These are phyloP conservation scores for Quercus lobata DNA, from an alignment of 331 rosid genomes.

Conservation along the genomic window DNA sequence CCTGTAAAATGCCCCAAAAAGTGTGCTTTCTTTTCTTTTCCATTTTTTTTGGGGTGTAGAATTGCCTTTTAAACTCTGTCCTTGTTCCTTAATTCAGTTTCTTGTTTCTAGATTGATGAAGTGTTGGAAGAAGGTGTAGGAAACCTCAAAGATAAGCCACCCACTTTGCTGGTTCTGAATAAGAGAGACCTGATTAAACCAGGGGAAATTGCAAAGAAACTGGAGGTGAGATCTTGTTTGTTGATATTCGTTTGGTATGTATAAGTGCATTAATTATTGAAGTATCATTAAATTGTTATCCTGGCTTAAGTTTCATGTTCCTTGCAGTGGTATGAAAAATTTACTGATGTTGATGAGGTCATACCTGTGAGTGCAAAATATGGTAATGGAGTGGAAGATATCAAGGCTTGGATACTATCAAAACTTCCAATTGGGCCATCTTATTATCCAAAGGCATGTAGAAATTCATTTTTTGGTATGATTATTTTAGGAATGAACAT, in stretches of 20 bases:
- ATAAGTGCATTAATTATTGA: constrained; percentile 12
- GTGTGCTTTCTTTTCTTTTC: constrained; percentile 40
- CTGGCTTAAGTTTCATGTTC: constrained; percentile 17
- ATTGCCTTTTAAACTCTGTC: background rate
- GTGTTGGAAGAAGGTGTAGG: constrained; percentile 78
- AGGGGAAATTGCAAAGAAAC: constrained; percentile 94
- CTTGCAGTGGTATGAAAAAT: constrained; percentile 91
- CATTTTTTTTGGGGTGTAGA: background rate
- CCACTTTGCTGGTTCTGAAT: constrained; percentile 75
- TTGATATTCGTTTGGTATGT: constrained; percentile 24
- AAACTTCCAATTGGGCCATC: constrained; percentile 92
- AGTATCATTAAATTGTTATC: background rate
- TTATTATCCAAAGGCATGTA: constrained; percentile 83
- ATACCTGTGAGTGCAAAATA: constrained; percentile 97
- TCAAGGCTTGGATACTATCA: constrained; percentile 89
- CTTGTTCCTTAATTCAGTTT: constrained; percentile 22
- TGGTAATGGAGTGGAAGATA: constrained; percentile 91
- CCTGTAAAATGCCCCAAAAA: constrained; percentile 88
- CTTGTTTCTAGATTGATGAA: constrained; percentile 75
- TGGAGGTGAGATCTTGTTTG: constrained; percentile 60
- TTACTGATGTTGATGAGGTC: constrained; percentile 79
- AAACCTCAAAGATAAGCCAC: constrained; percentile 54
- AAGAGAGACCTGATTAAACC: constrained; percentile 95
- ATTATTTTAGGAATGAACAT: background rate
- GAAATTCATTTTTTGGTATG: constrained; percentile 5